Evolutionary conservation across 164 flowering plant species (phyloP).

Genomic region (Sedum album): DNA sequence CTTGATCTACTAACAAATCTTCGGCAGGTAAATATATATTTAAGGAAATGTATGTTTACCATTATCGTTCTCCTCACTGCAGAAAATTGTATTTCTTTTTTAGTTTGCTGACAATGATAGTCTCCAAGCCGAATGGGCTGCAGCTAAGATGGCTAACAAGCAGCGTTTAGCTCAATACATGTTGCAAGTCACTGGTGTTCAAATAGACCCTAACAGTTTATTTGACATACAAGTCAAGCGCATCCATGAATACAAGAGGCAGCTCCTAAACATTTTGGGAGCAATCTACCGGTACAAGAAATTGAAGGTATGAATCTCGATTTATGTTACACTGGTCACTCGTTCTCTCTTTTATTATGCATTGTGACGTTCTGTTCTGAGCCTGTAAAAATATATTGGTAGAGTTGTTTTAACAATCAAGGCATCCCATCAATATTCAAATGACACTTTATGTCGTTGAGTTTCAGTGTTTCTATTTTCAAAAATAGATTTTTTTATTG

Average conservation of each 20-base stretch:
- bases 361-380: too few species aligned
- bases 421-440: background rate
- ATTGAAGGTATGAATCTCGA: conserved; percentile 52
- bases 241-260: conserved; percentile 95
- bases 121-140: conserved; percentile 80
- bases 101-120: conserved; percentile 79
- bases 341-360: background rate
- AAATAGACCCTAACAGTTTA: conserved; percentile 71
- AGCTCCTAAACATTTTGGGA: conserved; percentile 80
- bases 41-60: background rate
- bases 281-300: conserved; percentile 88
- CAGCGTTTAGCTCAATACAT: conserved; percentile 70
- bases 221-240: conserved; percentile 99
- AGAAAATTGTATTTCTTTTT: conserved; percentile 11
- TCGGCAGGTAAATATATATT: conserved; percentile 43
- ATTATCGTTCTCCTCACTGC: background rate
- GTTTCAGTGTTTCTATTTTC: background rate
- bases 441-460: background rate
- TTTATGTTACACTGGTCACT: background rate
- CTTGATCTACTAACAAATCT: conserved; percentile 72
- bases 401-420: background rate
- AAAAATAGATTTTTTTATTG: background rate
- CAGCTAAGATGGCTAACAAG: conserved; percentile 94
- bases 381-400: too few species aligned
- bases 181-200: conserved; percentile 63